Evolutionary conservation across 139 green algal genomes (phyloP), one percentile per base, ranked within the genome.

Genomic region (Volvox africanus): DNA sequence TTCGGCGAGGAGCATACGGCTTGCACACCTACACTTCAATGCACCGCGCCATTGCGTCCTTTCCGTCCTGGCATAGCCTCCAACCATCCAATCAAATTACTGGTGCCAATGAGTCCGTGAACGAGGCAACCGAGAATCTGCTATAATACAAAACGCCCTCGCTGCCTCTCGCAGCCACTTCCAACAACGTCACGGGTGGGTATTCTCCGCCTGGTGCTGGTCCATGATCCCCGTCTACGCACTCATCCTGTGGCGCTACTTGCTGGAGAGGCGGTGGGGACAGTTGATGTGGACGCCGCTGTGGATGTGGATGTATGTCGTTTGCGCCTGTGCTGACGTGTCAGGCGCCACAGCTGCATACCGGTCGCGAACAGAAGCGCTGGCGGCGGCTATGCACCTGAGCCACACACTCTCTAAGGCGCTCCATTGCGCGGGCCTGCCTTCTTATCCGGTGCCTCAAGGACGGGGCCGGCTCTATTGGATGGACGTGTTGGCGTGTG

Each of bases 341-440:
- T 33, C 61, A 9, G 75, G 87, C 14, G 87, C 87, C 61, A 85
- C 75, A 11, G 30, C 26, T 26, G 28, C 36, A 61, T 86, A 86
- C 76, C 76, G 76, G 24, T 21, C 14, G 1, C 87, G 61, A 33
- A 86, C 61, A 17, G 90, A 93, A 61, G 90, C 83, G 11, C 75
- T 93, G 36, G 21, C 80, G 0, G 82, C 83, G 12, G 61, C 83
- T 33, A 93, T 93, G 90, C 83, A 91, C 35, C 20, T 89, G 19
- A 87, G 82, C 83, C 90, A 90, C 62, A 50, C 32, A 12, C 91
- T 97, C 50, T 93, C 95, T 69, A 97, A 97, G 91, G 87, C 61
- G 61, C 61, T 85, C 0, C 30, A 24, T 11, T 32, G 14, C 26
- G 33, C 33, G 14, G 87, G 87, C 32, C 61, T 91, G 76, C 87